Evolutionary conservation across 495 filamentous ascomycete genomes (phyloP), one percentile per base, ranked within the genome.

Genomic region (Penicillium crystallinum): DNA sequence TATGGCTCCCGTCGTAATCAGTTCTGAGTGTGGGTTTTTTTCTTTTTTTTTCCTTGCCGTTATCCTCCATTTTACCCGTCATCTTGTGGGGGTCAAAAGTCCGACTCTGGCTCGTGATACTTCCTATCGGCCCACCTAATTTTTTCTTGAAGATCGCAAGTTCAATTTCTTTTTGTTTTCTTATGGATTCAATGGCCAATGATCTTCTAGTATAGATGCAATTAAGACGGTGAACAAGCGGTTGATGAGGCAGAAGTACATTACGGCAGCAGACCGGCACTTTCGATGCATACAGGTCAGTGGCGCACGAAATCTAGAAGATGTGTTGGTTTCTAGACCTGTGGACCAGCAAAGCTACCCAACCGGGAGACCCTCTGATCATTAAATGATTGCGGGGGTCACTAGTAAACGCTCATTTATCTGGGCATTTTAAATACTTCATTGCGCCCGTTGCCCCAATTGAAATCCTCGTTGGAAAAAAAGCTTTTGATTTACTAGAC

Each of bases 401-500:
- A 31, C 39, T 21, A 39, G 48, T 23, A 40, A 21, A 50, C 18
- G 19, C 38, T 17, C 38, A 18, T 46, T 10, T 27, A 22, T 48
- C 38, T 33, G 47, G 6, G 38, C 38, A 17, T 15, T 42, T 53
- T 23, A 53, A 53, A 53, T 36, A 44, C 30, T 46, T 46, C 54
- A 42, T 41, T 53, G 51, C 59, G 59, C 60, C 60, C 59, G 46
- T 54, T 51, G 23, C 41, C 41, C 47, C 50, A 55, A 29, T 54
- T 34, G 17, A 14, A 37, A 43, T 34, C 22, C 10, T 40, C 33
- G 40, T 3, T 29, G 52, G 47, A 57, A 42, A 44, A 62, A 53
- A 57, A 44, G 38, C 45, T 38, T 57, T 44, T 36, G 35, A 25
- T 36, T 48, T 49, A 42, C 53, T 47, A 58, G 34, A 31, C 41